phyloP scores from a whole-genome alignment of 495 filamentous ascomycete genomes.

The Neurospora sp. region DNA sequence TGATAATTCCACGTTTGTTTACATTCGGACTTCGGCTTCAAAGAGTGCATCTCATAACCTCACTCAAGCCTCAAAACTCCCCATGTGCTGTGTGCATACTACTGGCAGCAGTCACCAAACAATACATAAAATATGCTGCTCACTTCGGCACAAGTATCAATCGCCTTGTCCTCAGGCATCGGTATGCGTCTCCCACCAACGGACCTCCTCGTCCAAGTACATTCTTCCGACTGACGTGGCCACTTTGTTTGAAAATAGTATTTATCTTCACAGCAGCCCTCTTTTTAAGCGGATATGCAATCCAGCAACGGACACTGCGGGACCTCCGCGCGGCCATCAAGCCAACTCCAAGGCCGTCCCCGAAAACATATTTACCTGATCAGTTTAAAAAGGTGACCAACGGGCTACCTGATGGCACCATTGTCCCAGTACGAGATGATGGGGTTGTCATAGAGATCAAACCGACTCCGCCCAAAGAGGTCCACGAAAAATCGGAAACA shows the following conservation, averaged over 20 bases:
- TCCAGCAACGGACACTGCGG: conserved; percentile 43
- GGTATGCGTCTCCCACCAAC: conserved; percentile 24
- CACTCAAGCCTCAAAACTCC: background rate
- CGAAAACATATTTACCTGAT: conserved; percentile 34
- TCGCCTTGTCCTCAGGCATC: conserved; percentile 37
- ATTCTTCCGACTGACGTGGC: background rate
- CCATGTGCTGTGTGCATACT: background rate
- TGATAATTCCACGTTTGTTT: background rate
- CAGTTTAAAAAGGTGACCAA: conserved; percentile 22
- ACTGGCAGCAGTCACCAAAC: background rate
- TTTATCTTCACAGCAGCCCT: conserved; percentile 41
- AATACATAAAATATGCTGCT: conserved; percentile 29
- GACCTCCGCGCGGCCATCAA: conserved; percentile 40
- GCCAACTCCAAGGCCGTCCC: conserved; percentile 24
- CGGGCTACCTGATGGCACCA: conserved; percentile 27
- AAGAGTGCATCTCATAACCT: background rate
- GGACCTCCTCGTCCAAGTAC: background rate
- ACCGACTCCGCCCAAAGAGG: conserved; percentile 17
- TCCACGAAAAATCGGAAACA: conserved; percentile 8
- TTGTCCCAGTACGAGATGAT: conserved; percentile 16
- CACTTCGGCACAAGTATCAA: conserved; percentile 42
- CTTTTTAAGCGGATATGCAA: conserved; percentile 42
- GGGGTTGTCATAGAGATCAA: conserved; percentile 21
- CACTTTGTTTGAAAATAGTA: conserved; percentile 17
- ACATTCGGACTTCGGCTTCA: background rate